These are phyloP conservation scores for Diaporthe sp. DNA, from an alignment of 2,329 filamentous ascomycete species.

Conservation along the genomic window DNA sequence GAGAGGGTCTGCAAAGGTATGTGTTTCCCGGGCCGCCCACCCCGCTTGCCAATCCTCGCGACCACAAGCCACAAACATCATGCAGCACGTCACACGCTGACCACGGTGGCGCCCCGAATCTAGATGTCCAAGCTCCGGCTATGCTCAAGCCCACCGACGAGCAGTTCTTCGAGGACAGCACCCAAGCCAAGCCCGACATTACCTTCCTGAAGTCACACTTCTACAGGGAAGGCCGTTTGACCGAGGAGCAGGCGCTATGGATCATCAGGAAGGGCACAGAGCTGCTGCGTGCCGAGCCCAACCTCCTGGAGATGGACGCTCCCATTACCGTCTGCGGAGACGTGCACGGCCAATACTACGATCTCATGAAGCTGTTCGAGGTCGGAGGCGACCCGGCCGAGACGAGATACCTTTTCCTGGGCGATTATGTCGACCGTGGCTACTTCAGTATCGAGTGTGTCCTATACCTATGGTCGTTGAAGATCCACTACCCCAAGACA, in stretches of 20 bases:
- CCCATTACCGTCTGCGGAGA: constrained; percentile 99
- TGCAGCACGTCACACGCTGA: constrained; percentile 31
- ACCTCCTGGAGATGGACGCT: constrained; percentile 98
- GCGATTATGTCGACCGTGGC: constrained; percentile 97
- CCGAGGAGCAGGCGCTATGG: constrained; percentile 96
- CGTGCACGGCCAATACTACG: constrained; percentile 98
- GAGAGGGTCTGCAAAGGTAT: constrained; percentile 99
- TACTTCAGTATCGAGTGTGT: constrained; percentile 99
- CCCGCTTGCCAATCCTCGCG: constrained; percentile 41
- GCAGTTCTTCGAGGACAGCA: constrained; percentile 91
- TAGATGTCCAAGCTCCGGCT: constrained; percentile 97
- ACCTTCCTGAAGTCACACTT: constrained; percentile 98
- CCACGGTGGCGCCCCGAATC: constrained; percentile 22
- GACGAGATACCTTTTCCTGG: constrained; percentile 95
- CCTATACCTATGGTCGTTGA: constrained; percentile 95
- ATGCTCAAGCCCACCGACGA: constrained; percentile 93
- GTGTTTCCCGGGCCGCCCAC: constrained; percentile 43
- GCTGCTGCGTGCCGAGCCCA: constrained; percentile 89
- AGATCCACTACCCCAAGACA: constrained; percentile 99
- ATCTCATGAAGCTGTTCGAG: constrained; percentile 99
- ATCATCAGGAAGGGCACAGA: constrained; percentile 92
- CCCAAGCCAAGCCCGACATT: constrained; percentile 90
- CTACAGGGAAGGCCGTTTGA: constrained; percentile 95
- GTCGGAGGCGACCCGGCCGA: constrained; percentile 97
- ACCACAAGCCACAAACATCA: constrained; percentile 29